Evolutionary conservation across 2,329 filamentous ascomycete species (phyloP).

Genomic region (Aspergillus caelatus): DNA sequence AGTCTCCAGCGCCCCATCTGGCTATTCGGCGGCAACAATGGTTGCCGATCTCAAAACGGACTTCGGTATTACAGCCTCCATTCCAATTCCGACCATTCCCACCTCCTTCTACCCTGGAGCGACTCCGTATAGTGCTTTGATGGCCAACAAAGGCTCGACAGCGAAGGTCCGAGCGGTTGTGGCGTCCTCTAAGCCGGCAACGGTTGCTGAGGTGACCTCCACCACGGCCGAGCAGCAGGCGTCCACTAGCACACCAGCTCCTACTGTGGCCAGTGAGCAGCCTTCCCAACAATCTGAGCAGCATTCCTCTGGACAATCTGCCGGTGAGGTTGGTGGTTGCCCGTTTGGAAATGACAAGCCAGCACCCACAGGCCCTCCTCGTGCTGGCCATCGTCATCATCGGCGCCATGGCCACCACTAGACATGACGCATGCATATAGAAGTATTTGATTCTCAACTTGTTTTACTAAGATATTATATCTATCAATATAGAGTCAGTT

Average conservation of each 20-base stretch:
- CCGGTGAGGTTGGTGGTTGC: neutral
- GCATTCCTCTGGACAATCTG: neutral
- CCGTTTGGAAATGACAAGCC: neutral
- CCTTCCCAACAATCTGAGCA: neutral
- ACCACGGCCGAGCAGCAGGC: neutral
- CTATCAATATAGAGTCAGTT: neutral
- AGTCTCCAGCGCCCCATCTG: slow-evolving; percentile 24
- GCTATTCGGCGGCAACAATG: slow-evolving; percentile 31
- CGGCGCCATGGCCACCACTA: slow-evolving; percentile 4
- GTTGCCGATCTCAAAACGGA: slow-evolving; percentile 22
- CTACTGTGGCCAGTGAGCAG: neutral
- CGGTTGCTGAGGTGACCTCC: neutral
- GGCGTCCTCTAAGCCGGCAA: neutral
- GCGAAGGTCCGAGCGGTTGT: neutral
- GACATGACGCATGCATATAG: no score
- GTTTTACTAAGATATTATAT: neutral
- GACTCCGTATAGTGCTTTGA: slow-evolving; percentile 31
- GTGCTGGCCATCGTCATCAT: neutral
- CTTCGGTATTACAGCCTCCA: slow-evolving; percentile 26
- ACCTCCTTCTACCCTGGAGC: slow-evolving; percentile 34
- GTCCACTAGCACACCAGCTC: neutral
- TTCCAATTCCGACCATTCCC: slow-evolving; percentile 26
- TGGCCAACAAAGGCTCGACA: neutral
- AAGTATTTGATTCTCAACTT: neutral
- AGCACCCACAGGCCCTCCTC: neutral